These are phyloP conservation scores for Wallacemonas sp. DNA, from an alignment of 208 protist species.

Conservation along the genomic window DNA sequence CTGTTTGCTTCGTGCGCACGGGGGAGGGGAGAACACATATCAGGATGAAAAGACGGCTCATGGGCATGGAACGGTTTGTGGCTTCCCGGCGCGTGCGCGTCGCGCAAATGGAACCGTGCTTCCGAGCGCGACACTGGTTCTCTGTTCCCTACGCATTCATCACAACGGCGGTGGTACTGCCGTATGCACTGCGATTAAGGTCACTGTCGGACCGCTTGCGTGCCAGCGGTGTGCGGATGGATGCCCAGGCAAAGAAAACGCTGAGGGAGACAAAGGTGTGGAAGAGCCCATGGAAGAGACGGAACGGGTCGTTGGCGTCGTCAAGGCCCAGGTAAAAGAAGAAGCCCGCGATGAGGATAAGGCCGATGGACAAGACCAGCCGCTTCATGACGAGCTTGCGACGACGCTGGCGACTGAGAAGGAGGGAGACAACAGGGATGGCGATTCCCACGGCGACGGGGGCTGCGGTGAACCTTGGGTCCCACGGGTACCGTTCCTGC, in stretches of 20 bases:
- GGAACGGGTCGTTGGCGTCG: constrained; percentile 19
- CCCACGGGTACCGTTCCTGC: constrained; percentile 29
- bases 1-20: too few species aligned
- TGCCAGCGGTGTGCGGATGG: constrained; percentile 1
- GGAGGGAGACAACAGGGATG: constrained; percentile 12
- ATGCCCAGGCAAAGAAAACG: constrained; percentile 8
- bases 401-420: constrained; percentile 8
- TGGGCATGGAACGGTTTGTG: too few species aligned
- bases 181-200: not conserved
- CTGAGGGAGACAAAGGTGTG: constrained; percentile 19
- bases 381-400: constrained; percentile 7
- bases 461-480: constrained; percentile 17
- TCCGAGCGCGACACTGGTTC: too few species aligned
- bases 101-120: too few species aligned
- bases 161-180: not conserved
- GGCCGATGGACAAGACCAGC: constrained; percentile 1
- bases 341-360: not conserved
- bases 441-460: constrained; percentile 13
- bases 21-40: too few species aligned
- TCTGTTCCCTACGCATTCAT: not conserved
- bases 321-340: constrained; percentile 26
- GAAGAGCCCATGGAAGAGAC: constrained; percentile 22
- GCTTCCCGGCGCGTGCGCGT: too few species aligned
- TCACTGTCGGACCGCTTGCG: constrained; percentile 5
- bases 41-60: too few species aligned